Conservation (phyloP, 352 stramenopile genomes). For the Pythium plurisporium region DNA sequence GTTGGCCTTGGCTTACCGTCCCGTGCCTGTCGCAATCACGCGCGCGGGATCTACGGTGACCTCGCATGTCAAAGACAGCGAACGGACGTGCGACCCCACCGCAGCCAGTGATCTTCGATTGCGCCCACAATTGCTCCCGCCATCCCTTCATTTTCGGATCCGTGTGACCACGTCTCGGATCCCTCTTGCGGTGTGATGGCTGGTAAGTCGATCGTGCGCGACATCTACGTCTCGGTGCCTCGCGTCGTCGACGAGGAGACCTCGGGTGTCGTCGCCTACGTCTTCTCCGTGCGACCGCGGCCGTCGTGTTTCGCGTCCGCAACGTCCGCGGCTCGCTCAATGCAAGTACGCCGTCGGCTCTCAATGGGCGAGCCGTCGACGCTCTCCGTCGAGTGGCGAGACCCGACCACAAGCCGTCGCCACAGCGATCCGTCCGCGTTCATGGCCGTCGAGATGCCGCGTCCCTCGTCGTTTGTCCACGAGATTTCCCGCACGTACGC, state of each 20-base stretch:
- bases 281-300: slow-evolving; percentile 38
- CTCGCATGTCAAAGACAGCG: too few species aligned
- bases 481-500: slow-evolving; percentile 49
- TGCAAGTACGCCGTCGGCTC: slow-evolving; percentile 16
- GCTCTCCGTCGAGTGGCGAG: slow-evolving; percentile 1
- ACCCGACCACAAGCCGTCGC: slow-evolving; percentile 11
- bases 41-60: too few species aligned
- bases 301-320: slow-evolving; percentile 7
- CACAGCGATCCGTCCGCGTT: slow-evolving; percentile 16
- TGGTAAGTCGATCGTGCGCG: slow-evolving; percentile 30
- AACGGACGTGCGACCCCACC: too few species aligned
- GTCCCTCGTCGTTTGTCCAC: slow-evolving; percentile 25
- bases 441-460: slow-evolving; percentile 12
- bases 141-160: too few species aligned
- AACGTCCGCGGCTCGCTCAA: neutral
- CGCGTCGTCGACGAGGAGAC: slow-evolving; percentile 27
- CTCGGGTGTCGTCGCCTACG: slow-evolving; percentile 35
- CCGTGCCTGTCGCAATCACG: too few species aligned
- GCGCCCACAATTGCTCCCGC: too few species aligned
- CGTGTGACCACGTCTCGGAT: neutral
- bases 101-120: too few species aligned
- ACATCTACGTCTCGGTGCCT: slow-evolving; percentile 45
- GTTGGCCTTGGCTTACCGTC: too few species aligned
- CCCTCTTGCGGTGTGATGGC: neutral
- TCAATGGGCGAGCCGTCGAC: slow-evolving; percentile 17